Percentiles rank a stretch among this genome's conserved stretches.
phyloP scores from a whole-genome alignment of 2,329 filamentous ascomycete genomes.

The Aspergillus melleus region DNA sequence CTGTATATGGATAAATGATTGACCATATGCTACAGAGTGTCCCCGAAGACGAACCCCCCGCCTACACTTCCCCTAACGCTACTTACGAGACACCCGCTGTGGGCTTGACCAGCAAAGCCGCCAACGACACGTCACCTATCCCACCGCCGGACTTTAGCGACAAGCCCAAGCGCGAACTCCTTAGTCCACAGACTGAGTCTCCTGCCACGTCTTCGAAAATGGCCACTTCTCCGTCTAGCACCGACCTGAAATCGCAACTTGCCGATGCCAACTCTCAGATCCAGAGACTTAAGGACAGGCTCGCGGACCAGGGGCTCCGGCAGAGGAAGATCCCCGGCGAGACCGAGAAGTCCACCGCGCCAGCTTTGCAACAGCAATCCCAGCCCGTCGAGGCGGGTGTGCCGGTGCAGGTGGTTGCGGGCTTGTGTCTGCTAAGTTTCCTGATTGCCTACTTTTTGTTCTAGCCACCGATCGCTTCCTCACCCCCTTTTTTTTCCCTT shows the following conservation, averaged over 20 bases:
- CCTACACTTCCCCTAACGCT: slow-evolving; percentile 58
- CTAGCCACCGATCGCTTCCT: slow-evolving; percentile 48
- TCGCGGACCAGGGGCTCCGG: slow-evolving; percentile 68
- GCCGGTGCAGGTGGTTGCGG: slow-evolving; percentile 79
- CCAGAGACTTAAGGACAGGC: slow-evolving; percentile 63
- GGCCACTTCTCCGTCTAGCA: slow-evolving; percentile 50
- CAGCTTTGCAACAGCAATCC: slow-evolving; percentile 56
- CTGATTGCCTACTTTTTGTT: slow-evolving; percentile 96
- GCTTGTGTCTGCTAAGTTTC: slow-evolving; percentile 85
- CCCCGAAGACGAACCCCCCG: slow-evolving; percentile 49
- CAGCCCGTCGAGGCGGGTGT: slow-evolving; percentile 68
- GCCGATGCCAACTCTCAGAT: slow-evolving; percentile 74
- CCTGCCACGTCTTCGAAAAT: slow-evolving; percentile 45
- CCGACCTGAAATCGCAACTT: slow-evolving; percentile 72
- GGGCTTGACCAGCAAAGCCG: slow-evolving; percentile 44
- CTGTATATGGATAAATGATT: neutral
- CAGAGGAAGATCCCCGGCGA: slow-evolving; percentile 70
- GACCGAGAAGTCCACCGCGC: slow-evolving; percentile 51
- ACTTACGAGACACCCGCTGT: slow-evolving; percentile 48
- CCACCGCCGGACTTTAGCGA: slow-evolving; percentile 38
- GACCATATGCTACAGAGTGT: slow-evolving; percentile 23
- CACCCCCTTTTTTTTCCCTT: slow-evolving; percentile 17
- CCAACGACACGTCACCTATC: slow-evolving; percentile 34
- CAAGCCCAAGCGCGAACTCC: slow-evolving; percentile 37
- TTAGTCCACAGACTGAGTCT: slow-evolving; percentile 39